phyloP scores from a whole-genome alignment of 345 rosid genomes.

The Hibiscus trionum region DNA sequence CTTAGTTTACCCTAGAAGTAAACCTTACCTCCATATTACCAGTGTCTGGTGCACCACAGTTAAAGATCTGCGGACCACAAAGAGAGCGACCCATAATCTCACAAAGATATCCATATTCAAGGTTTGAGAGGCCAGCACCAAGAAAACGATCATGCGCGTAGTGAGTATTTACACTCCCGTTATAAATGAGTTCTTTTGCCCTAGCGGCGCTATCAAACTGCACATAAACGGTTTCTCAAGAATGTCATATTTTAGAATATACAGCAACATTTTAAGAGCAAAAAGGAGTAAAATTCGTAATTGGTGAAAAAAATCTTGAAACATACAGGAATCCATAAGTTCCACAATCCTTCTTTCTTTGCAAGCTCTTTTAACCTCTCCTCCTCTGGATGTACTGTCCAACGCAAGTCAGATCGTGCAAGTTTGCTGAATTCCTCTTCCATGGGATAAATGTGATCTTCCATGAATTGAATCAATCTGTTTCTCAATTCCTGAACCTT shows the following conservation, averaged over 20 bases:
- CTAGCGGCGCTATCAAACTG: slow-evolving; percentile 88
- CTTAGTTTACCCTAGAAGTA: slow-evolving; percentile 1
- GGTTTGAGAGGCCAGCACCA: slow-evolving; percentile 93
- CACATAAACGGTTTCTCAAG: slow-evolving; percentile 10
- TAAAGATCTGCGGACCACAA: slow-evolving; percentile 97
- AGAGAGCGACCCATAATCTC: slow-evolving; percentile 94
- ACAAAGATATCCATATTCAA: slow-evolving; percentile 92
- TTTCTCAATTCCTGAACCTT: slow-evolving; percentile 58
- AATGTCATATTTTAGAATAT: background rate
- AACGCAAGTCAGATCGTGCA: slow-evolving; percentile 62
- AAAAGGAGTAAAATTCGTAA: background rate
- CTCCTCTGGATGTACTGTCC: slow-evolving; percentile 93
- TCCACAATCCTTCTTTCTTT: slow-evolving; percentile 88
- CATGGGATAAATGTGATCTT: slow-evolving; percentile 76
- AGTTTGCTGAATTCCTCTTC: slow-evolving; percentile 71
- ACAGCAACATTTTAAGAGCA: background rate
- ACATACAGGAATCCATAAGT: slow-evolving; percentile 81
- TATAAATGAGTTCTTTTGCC: slow-evolving; percentile 57
- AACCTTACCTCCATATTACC: slow-evolving; percentile 96
- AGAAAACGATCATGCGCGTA: slow-evolving; percentile 39
- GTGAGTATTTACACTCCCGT: slow-evolving; percentile 24
- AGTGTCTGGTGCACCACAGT: slow-evolving; percentile 97
- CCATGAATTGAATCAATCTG: slow-evolving; percentile 78
- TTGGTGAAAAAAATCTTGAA: background rate
- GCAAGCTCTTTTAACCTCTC: slow-evolving; percentile 83